These are phyloP conservation scores for Colletotrichum ledebouriae DNA, from an alignment of 2,329 filamentous ascomycete species.

Conservation along the genomic window DNA sequence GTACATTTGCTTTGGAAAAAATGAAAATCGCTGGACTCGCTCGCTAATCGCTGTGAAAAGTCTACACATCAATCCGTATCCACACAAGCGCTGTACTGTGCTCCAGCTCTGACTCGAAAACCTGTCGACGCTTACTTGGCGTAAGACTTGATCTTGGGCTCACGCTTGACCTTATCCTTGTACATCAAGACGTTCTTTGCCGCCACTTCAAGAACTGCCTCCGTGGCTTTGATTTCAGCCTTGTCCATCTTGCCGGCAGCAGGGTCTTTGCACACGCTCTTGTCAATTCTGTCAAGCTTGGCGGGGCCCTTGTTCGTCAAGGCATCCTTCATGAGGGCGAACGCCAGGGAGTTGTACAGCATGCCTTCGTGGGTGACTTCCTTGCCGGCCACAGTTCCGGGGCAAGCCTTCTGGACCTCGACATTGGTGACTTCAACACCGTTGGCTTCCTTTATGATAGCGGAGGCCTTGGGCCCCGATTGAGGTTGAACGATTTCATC, in stretches of 20 bases:
- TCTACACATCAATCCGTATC: neutral
- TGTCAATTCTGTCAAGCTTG: slow-evolving; percentile 27
- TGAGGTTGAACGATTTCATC: slow-evolving; percentile 68
- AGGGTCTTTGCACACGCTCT: slow-evolving; percentile 14
- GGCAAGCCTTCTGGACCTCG: slow-evolving; percentile 61
- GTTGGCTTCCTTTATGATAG: slow-evolving; percentile 55
- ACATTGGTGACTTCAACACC: slow-evolving; percentile 62
- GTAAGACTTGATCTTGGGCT: slow-evolving; percentile 25
- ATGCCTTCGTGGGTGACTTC: slow-evolving; percentile 65
- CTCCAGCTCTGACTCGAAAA: neutral
- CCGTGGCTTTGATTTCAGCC: slow-evolving; percentile 14
- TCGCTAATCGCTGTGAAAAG: neutral
- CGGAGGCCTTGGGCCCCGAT: slow-evolving; percentile 60
- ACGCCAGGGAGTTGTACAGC: slow-evolving; percentile 47
- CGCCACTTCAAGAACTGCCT: slow-evolving; percentile 8
- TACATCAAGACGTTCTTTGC: slow-evolving; percentile 15
- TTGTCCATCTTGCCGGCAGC: slow-evolving; percentile 23
- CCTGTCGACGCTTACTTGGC: neutral
- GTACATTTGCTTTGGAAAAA: neutral
- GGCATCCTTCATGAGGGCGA: slow-evolving; percentile 59
- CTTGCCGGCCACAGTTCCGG: slow-evolving; percentile 53
- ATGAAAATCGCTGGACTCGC: neutral
- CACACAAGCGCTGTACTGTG: neutral
- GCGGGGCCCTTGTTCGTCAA: slow-evolving; percentile 25
- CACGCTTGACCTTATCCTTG: slow-evolving; percentile 14